Conservation (phyloP, 2,329 filamentous ascomycete genomes). For the Hymenoscyphus occultus region DNA sequence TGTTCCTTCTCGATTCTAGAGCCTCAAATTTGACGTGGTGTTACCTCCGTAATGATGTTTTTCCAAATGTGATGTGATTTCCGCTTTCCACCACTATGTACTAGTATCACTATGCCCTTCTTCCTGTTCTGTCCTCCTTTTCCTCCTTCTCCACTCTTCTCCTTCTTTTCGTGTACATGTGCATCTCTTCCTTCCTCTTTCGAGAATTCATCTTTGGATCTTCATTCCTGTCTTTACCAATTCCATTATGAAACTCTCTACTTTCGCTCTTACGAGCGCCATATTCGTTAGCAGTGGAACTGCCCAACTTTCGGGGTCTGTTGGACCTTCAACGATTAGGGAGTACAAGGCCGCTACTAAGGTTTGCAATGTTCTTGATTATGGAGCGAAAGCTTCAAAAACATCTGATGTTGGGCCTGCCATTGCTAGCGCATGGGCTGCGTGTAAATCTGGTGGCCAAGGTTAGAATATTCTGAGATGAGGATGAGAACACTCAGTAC, state of each 20-base stretch:
- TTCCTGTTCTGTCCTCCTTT: neutral
- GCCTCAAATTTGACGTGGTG: neutral
- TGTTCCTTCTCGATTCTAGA: neutral
- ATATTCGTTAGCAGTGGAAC: conserved; percentile 16
- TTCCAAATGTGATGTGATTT: neutral
- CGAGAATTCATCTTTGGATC: neutral
- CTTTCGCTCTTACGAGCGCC: conserved; percentile 11
- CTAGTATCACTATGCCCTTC: neutral
- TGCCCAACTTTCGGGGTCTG: conserved; percentile 27
- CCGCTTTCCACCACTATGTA: neutral
- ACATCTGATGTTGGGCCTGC: conserved; percentile 45
- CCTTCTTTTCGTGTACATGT: neutral
- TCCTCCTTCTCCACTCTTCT: neutral
- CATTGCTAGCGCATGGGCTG: conserved; percentile 43
- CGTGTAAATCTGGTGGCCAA: conserved; percentile 43
- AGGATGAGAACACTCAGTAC: neutral
- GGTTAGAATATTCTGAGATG: conserved; percentile 12
- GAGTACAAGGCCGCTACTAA: conserved; percentile 28
- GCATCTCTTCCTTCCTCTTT: neutral
- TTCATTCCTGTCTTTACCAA: neutral
- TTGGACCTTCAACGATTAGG: conserved; percentile 30
- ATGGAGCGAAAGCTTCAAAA: conserved; percentile 46
- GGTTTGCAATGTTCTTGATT: conserved; percentile 45
- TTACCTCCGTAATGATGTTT: neutral
- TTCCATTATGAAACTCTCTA: conserved; percentile 19